phyloP scores from a whole-genome alignment of 1,284 basidiomycete species.

The Paramarasmius palmivorus region DNA sequence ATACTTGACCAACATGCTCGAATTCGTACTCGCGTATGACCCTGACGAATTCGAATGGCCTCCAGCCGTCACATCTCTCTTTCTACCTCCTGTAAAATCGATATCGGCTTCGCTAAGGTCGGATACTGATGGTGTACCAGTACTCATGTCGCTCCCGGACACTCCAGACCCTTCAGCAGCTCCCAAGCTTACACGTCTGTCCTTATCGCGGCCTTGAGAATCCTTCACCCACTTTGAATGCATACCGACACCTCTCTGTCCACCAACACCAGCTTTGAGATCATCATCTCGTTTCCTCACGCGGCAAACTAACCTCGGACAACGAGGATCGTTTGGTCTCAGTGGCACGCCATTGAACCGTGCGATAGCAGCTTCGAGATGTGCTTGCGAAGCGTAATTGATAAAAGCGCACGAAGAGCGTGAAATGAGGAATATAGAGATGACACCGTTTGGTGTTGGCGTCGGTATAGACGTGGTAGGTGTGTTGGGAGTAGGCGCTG shows the following conservation, averaged over 20 bases:
- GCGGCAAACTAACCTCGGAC: constrained; percentile 85
- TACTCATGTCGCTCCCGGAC: too few species aligned
- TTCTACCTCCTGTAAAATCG: constrained; percentile 23
- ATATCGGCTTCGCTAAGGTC: constrained; percentile 19
- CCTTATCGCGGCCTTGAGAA: constrained; percentile 31
- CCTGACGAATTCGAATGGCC: constrained; percentile 50
- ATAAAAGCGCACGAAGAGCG: constrained; percentile 93
- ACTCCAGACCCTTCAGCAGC: too few species aligned
- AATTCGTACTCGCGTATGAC: constrained; percentile 69
- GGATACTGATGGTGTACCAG: constrained; percentile 18
- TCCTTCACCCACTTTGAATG: constrained; percentile 80
- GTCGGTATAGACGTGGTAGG: too few species aligned
- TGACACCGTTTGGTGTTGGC: constrained; percentile 36
- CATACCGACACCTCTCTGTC: constrained; percentile 82
- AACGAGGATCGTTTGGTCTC: constrained; percentile 68
- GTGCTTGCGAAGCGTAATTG: constrained; percentile 73
- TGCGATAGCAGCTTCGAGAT: constrained; percentile 68
- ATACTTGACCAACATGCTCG: constrained; percentile 68
- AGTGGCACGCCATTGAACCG: constrained; percentile 73
- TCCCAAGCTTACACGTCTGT: constrained; percentile 5
- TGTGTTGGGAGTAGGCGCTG: too few species aligned
- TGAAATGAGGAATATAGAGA: constrained; percentile 90
- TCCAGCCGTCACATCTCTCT: constrained; percentile 32
- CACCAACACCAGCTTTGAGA: constrained; percentile 87
- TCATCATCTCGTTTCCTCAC: constrained; percentile 85